Evolutionary conservation across 345 rosid genomes (phyloP).

Genomic region (Microthlaspi erraticum): DNA sequence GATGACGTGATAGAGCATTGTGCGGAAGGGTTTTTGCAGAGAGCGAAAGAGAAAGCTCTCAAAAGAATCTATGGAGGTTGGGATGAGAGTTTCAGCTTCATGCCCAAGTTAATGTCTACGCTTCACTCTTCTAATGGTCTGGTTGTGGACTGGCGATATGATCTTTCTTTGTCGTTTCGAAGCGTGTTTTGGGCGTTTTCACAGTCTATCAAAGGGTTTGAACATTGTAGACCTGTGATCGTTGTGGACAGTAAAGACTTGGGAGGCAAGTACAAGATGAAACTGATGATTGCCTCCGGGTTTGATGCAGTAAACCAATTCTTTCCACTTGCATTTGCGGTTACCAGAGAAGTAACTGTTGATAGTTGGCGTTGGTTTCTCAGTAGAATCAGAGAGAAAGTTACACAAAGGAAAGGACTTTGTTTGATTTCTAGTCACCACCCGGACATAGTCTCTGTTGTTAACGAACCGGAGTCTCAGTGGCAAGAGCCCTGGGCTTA

Average conservation of each 20-base stretch:
- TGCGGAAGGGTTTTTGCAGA: background rate
- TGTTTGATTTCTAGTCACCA: constrained; percentile 31
- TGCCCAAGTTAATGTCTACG: constrained; percentile 14
- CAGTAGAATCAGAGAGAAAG: constrained; percentile 12
- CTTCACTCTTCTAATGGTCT: background rate
- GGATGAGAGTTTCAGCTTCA: constrained; percentile 10
- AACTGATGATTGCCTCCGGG: constrained; percentile 19
- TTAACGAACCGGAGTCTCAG: background rate
- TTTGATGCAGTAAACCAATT: background rate
- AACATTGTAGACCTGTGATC: constrained; percentile 22
- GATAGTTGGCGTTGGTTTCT: constrained; percentile 36
- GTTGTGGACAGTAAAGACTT: background rate
- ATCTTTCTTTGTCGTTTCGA: background rate
- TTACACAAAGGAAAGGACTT: constrained; percentile 25
- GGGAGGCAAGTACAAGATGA: background rate
- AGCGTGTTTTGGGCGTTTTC: constrained; percentile 23
- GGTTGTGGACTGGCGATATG: constrained; percentile 1
- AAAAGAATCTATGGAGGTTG: constrained; percentile 11
- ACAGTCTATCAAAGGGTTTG: constrained; percentile 25
- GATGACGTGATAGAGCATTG: no score
- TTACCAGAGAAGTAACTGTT: background rate
- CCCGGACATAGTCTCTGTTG: constrained; percentile 17
- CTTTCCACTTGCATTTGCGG: constrained; percentile 22
- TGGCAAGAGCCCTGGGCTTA: constrained; percentile 34
- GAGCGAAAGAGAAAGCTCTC: background rate